Conservation (phyloP, 2,329 filamentous ascomycete species). For the Acrocalymma vagum region DNA sequence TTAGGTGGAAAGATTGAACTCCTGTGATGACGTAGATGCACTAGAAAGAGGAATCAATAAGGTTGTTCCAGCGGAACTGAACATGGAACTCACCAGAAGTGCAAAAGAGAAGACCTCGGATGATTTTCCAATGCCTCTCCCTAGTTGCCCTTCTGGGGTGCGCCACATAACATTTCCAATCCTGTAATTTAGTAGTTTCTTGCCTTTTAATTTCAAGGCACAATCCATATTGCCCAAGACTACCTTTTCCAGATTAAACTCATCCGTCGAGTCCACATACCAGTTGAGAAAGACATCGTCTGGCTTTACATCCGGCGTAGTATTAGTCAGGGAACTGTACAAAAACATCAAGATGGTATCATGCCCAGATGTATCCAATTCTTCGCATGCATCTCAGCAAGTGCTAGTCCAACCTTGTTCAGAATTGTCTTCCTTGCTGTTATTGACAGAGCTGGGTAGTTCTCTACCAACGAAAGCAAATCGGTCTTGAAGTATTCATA, state of each 20-base stretch:
- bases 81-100: conserved; percentile 16
- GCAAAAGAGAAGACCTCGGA: conserved; percentile 19
- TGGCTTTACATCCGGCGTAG: conserved; percentile 11
- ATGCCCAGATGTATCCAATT: conserved; percentile 14
- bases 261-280: no score
- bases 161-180: conserved; percentile 10
- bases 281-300: conserved; percentile 14
- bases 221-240: conserved; percentile 10
- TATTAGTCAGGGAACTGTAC: conserved; percentile 9
- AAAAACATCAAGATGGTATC: conserved; percentile 1
- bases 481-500: conserved; percentile 11
- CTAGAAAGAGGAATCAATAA: conserved; percentile 6
- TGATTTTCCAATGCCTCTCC: conserved; percentile 17
- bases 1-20: conserved; percentile 7
- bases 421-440: conserved; percentile 11
- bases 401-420: conserved; percentile 7
- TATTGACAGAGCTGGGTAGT: conserved; percentile 9
- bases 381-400: conserved; percentile 12
- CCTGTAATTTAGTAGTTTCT: conserved; percentile 8
- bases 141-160: conserved; percentile 18
- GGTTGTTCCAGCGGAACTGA: conserved; percentile 3
- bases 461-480: conserved; percentile 12
- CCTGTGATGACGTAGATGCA: conserved; percentile 9
- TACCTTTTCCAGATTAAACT: conserved; percentile 7
- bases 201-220: conserved; percentile 8